These are phyloP conservation scores for Beauveria bassiana DNA, from an alignment of 2,329 filamentous ascomycete species.

Conservation along the genomic window DNA sequence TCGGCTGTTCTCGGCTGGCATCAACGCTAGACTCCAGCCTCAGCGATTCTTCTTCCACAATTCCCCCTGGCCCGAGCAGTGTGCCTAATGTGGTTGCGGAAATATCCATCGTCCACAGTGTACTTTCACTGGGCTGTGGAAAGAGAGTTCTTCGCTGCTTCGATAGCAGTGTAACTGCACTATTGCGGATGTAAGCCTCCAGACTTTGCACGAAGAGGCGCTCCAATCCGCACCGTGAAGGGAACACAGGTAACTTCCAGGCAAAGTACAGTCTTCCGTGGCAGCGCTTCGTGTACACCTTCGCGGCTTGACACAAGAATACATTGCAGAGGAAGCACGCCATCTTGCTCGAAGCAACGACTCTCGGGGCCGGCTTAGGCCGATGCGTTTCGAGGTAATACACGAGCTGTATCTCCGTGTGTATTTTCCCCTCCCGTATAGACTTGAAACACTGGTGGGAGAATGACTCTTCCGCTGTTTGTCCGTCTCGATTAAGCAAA, in stretches of 20 bases:
- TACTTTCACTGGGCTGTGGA: neutral
- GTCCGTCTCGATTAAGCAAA: neutral
- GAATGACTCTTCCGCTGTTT: neutral
- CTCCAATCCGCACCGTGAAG: neutral
- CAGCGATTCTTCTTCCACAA: neutral
- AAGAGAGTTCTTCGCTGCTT: slow-evolving; percentile 1
- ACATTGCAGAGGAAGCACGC: slow-evolving; percentile 44
- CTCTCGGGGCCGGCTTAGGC: slow-evolving; percentile 23
- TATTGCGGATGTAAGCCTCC: slow-evolving; percentile 3
- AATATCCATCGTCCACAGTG: neutral
- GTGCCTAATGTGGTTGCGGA: neutral
- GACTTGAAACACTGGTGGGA: neutral
- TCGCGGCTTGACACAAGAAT: slow-evolving; percentile 34
- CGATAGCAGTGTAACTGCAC: neutral
- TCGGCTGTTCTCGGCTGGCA: neutral
- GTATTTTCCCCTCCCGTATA: neutral
- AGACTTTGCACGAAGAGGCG: slow-evolving; percentile 1
- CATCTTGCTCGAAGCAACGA: slow-evolving; percentile 42
- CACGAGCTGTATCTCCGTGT: neutral
- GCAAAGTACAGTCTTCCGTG: slow-evolving; percentile 35
- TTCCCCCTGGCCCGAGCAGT: neutral
- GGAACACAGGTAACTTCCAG: slow-evolving; percentile 5
- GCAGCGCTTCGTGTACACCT: slow-evolving; percentile 31
- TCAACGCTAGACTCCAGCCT: neutral
- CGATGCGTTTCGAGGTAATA: neutral